phyloP scores from a whole-genome alignment of 805 yeast species.

The Hagleromyces aurorensis region DNA sequence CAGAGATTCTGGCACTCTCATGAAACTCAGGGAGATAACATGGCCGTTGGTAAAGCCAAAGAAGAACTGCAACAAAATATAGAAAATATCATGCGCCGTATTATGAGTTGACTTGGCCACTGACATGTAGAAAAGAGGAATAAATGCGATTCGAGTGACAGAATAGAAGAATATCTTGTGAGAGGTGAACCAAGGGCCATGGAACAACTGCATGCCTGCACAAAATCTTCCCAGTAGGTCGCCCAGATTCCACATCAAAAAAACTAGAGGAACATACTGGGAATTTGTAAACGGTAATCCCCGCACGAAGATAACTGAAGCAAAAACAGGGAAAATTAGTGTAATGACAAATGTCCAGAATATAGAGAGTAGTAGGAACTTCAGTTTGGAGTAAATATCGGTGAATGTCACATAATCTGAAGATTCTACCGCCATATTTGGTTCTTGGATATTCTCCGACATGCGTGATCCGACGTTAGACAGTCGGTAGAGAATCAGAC shows the following conservation, averaged over 20 bases:
- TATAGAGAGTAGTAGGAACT: slow-evolving; percentile 58
- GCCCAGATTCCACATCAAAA: slow-evolving; percentile 82
- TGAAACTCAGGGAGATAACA: slow-evolving; percentile 68
- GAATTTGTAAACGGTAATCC: slow-evolving; percentile 25
- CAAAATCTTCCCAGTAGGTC: slow-evolving; percentile 69
- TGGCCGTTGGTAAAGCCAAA: slow-evolving; percentile 92
- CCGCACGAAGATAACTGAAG: slow-evolving; percentile 53
- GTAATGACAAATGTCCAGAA: slow-evolving; percentile 69
- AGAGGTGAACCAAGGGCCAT: slow-evolving; percentile 16
- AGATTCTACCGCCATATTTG: slow-evolving; percentile 2
- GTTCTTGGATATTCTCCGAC: slow-evolving; percentile 2
- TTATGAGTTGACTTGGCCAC: slow-evolving; percentile 37
- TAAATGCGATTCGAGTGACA: slow-evolving; percentile 43
- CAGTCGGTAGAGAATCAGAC: slow-evolving; percentile 19
- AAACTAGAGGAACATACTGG: slow-evolving; percentile 67
- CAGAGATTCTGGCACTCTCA: slow-evolving; percentile 55
- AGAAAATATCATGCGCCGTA: slow-evolving; percentile 52
- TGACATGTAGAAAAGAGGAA: slow-evolving; percentile 71
- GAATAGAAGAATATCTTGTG: slow-evolving; percentile 45
- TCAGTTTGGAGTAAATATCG: slow-evolving; percentile 50
- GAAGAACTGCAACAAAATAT: slow-evolving; percentile 58
- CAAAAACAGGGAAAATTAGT: slow-evolving; percentile 80
- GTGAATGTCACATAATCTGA: slow-evolving; percentile 1
- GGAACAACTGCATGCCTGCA: slow-evolving; percentile 40
- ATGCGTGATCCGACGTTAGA: slow-evolving; percentile 18